Conservation (phyloP, 129 eudicot species). For the Arctium minus region DNA sequence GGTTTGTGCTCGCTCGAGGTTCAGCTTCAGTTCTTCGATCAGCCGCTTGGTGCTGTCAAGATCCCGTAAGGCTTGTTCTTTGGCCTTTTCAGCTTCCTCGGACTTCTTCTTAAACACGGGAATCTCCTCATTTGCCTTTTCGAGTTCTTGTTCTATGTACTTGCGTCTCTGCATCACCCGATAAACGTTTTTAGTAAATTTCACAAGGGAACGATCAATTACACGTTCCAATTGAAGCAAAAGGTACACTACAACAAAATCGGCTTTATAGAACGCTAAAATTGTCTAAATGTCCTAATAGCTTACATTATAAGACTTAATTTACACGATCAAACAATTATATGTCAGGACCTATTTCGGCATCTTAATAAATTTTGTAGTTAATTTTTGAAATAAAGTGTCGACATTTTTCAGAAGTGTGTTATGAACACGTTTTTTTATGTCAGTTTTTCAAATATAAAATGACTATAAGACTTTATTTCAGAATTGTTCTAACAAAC, state of each 20-base stretch:
- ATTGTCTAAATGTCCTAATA: not conserved
- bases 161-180: constrained; percentile 61
- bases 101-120: constrained; percentile 54
- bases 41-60: constrained; percentile 78
- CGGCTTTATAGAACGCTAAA: not conserved
- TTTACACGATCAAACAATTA: not conserved
- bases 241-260: not conserved
- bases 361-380: not conserved
- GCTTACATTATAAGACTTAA: not conserved
- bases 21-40: constrained; percentile 73
- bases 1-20: constrained; percentile 77
- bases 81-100: constrained; percentile 71
- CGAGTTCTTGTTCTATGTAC: constrained; percentile 67
- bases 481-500: not conserved
- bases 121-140: constrained; percentile 71
- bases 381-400: not conserved
- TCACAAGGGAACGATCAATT: not conserved
- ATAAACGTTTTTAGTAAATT: not conserved
- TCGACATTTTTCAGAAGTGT: not conserved
- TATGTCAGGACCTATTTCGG: not conserved
- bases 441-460: no score
- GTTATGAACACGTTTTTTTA: no score
- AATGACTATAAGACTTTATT: not conserved
- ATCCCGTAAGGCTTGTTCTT: constrained; percentile 56
- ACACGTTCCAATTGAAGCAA: not conserved